Evolutionary conservation across 2,329 filamentous ascomycete genomes (phyloP), one percentile per base, ranked within the genome.

Genomic region (Penicillium sp.): DNA sequence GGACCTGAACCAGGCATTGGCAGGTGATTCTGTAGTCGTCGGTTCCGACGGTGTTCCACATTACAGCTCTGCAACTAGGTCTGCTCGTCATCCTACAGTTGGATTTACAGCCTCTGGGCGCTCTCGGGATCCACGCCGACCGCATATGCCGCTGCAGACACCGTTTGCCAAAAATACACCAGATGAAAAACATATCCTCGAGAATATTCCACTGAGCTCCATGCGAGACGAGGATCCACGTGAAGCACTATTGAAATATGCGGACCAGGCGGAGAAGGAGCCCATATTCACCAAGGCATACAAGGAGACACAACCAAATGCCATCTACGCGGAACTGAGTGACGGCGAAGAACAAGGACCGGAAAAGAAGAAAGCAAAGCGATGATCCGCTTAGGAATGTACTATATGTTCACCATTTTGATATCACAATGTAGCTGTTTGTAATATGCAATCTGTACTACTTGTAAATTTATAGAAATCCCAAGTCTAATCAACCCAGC

Each of bases 181-280:
- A 0, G 92, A 97, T 72, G 89, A 93, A 72, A 88, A 88, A 67
- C 90, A 95, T 71, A 90, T 99, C 58, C 88, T 87, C 65, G 85
- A 93, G 69, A 90, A 89, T 62, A 96, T 97, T 50, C 91, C 92
- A 28, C 82, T 97, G 12, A 93, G 91, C 60, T 87, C 85, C 60
- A 96, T 99, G 90, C 82, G 96, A 45, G 92, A 99, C 73, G 94
- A 99, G 73, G 94, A 99, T 77, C 94, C 94, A 0, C 82, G 94
- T 61, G 94, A 96, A 75, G 94, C 94, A 43, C 77, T 99, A 68
- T 77, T 99, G 57, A 97, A 95, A 77, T 99, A 97, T 79, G 93
- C 91, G 36, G 90, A 96, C 53, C 88, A 95, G 70, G 91, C 92
- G 12, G 86, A 96, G 75, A 93, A 90, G 70, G 92, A 97, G 70